Conservation (phyloP, 129 eudicot genomes). For the Ambrosia artemisiifolia region DNA sequence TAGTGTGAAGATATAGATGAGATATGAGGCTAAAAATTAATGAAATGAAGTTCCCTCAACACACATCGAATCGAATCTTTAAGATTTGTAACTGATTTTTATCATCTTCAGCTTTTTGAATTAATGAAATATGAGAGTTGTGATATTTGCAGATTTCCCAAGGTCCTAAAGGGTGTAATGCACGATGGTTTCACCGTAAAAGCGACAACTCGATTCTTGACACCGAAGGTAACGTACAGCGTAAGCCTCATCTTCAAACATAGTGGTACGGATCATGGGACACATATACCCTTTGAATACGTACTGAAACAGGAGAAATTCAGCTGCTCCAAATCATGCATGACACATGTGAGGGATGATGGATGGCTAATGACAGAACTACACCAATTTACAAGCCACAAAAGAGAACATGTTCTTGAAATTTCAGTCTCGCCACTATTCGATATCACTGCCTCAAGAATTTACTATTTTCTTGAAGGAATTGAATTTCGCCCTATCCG, state of each 20-base stretch:
- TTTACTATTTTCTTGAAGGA: not conserved
- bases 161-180: not conserved
- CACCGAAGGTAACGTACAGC: not conserved
- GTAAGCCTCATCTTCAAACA: constrained; percentile 14
- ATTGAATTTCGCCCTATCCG: constrained; percentile 3
- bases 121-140: not conserved
- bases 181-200: not conserved
- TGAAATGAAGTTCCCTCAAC: too few relatives aligned
- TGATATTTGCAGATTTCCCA: not conserved
- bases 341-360: too few relatives aligned
- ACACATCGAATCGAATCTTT: not conserved
- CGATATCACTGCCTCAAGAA: not conserved
- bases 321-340: too few relatives aligned
- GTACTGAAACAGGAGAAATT: not conserved
- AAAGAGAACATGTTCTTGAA: not conserved
- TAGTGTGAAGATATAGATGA: too few relatives aligned
- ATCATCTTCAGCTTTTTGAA: not conserved
- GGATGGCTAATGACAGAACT: too few relatives aligned
- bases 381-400: not conserved
- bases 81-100: not conserved
- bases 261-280: not conserved
- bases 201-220: not conserved
- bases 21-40: too few relatives aligned
- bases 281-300: not conserved
- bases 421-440: not conserved